Evolutionary conservation across 345 rosid genomes (phyloP).

Genomic region (Mallotus nudiflorus): DNA sequence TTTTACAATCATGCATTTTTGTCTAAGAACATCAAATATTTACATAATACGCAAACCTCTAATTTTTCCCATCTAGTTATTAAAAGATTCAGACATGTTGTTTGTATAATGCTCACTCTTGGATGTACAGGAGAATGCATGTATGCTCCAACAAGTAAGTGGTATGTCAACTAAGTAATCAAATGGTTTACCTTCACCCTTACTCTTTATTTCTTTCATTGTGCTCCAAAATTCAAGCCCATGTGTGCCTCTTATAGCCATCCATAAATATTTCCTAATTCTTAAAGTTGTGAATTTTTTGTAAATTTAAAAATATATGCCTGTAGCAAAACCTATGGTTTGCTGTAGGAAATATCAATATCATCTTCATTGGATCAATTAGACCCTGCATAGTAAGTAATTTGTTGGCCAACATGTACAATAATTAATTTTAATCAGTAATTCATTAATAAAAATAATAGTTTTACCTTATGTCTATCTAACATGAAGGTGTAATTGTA

Average conservation of each 20-base stretch:
- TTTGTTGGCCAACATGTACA: too few species aligned
- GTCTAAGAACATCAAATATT: not conserved
- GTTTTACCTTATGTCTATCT: not conserved
- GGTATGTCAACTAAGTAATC: not conserved
- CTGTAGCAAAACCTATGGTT: not conserved
- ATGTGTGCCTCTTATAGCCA: not conserved
- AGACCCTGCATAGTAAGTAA: not conserved
- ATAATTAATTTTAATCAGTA: not conserved
- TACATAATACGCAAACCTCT: not conserved
- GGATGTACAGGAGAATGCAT: too few species aligned
- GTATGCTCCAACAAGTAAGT: not conserved
- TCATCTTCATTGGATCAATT: not conserved
- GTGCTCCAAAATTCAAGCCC: not conserved
- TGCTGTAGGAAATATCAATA: not conserved
- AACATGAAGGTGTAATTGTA: too few species aligned
- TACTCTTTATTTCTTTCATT: not conserved
- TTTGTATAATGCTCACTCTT: too few species aligned
- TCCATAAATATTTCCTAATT: not conserved
- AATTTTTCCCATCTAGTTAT: not conserved
- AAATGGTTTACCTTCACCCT: not conserved
- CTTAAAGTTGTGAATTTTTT: not conserved
- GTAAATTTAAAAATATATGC: not conserved
- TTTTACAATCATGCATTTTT: not conserved
- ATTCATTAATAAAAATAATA: not conserved
- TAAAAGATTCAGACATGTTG: too few species aligned